Evolutionary conservation across 139 green algal species (phyloP).

Genomic region (Chlorella sp.): DNA sequence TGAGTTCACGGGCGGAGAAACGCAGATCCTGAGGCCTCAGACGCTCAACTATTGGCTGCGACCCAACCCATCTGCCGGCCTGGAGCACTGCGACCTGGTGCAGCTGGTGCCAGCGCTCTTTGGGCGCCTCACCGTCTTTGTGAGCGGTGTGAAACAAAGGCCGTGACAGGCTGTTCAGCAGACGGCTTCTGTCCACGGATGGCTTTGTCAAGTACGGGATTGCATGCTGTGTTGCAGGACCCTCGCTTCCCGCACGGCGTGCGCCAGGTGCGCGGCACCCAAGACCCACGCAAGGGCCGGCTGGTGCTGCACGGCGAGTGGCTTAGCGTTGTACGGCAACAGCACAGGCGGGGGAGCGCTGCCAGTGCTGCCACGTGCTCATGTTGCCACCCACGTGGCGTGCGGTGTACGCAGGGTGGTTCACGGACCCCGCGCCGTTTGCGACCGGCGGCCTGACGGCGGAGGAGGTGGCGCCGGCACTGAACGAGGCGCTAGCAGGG

Average conservation of each 20-base stretch:
- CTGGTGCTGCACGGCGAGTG: constrained; percentile 70
- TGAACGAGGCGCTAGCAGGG: neutral
- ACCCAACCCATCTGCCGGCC: constrained; percentile 40
- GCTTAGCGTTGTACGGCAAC: neutral
- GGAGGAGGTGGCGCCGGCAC: constrained; percentile 20
- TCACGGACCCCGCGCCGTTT: constrained; percentile 64
- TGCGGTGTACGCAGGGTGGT: constrained; percentile 57
- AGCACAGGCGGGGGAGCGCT: neutral
- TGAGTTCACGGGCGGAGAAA: constrained; percentile 70
- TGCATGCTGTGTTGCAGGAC: constrained; percentile 30
- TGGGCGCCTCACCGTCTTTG: constrained; percentile 52
- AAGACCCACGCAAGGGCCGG: constrained; percentile 52
- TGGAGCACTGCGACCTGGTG: constrained; percentile 60
- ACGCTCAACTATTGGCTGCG: constrained; percentile 68
- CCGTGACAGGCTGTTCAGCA: too few species aligned
- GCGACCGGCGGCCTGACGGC: constrained; percentile 45
- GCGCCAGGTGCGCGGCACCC: constrained; percentile 40
- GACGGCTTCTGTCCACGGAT: too few species aligned
- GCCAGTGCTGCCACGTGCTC: neutral
- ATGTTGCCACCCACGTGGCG: neutral
- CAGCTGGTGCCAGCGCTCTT: constrained; percentile 53
- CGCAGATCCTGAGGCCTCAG: constrained; percentile 55
- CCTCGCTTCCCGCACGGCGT: constrained; percentile 73
- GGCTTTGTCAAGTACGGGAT: neutral
- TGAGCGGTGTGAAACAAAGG: too few species aligned